These are phyloP conservation scores for Dentipellis sp. DNA, from an alignment of 768 basidiomycete genomes.

Conservation along the genomic window DNA sequence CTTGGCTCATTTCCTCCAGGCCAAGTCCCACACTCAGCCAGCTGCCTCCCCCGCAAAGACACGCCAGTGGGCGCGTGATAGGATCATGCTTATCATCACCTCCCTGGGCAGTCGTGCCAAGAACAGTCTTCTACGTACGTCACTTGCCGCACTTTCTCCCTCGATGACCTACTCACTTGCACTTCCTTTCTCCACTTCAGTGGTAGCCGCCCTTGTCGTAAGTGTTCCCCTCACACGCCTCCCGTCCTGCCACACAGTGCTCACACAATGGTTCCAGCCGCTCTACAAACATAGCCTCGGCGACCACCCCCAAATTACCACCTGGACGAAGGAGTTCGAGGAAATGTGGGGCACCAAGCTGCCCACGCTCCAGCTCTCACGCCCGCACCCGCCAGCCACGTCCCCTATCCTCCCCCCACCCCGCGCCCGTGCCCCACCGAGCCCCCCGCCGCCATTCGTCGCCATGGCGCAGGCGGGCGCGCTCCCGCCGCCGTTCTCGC, in stretches of 20 bases:
- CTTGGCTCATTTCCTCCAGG: not conserved
- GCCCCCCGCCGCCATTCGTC: not conserved
- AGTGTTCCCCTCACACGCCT: conserved; percentile 24
- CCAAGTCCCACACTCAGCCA: not conserved
- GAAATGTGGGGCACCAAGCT: conserved; percentile 58
- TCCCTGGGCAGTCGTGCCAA: conserved; percentile 32
- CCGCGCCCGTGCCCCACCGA: conserved; percentile 1
- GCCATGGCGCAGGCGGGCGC: conserved; percentile 1
- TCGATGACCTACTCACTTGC: no score
- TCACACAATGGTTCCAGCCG: conserved; percentile 29
- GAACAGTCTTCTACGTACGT: conserved; percentile 37
- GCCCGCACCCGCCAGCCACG: not conserved
- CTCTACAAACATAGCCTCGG: conserved; percentile 56
- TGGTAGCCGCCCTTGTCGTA: conserved; percentile 58
- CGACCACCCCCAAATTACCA: conserved; percentile 44
- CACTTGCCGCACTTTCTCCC: not conserved
- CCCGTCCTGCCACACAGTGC: conserved; percentile 5
- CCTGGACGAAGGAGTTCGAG: conserved; percentile 56
- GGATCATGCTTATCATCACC: conserved; percentile 29
- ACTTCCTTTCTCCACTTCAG: conserved; percentile 29
- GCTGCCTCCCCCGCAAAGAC: conserved; percentile 6
- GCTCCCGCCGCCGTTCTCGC: conserved; percentile 5
- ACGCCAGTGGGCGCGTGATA: conserved; percentile 28
- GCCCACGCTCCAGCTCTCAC: conserved; percentile 13
- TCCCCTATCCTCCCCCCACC: conserved; percentile 1